Evolutionary conservation across 352 stramenopile species (phyloP).

Genomic region (Phytophthora ohioensis): DNA sequence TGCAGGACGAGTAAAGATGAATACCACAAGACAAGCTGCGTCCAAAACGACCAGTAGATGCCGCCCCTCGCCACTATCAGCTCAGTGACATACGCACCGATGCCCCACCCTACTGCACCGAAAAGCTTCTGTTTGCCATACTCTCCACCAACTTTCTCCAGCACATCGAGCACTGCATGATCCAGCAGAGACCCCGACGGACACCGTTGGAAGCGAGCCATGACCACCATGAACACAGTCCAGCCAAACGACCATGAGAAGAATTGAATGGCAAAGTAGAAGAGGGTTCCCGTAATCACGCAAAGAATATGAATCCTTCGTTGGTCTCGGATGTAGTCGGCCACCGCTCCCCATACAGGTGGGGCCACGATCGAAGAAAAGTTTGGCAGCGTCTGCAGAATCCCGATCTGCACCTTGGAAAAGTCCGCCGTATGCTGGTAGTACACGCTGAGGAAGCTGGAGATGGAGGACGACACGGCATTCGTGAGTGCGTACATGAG

Average conservation of each 20-base stretch:
- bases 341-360: conserved; percentile 70
- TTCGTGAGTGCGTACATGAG: conserved; percentile 67
- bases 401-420: conserved; percentile 77
- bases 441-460: conserved; percentile 76
- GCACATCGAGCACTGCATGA: too few species aligned
- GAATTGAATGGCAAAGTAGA: conserved; percentile 64
- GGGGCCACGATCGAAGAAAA: conserved; percentile 63
- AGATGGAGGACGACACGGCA: conserved; percentile 54
- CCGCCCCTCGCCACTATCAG: background rate
- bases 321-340: conserved; percentile 64
- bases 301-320: conserved; percentile 63
- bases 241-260: conserved; percentile 47
- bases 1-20: background rate
- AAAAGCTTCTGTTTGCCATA: too few species aligned
- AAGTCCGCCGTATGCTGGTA: conserved; percentile 65
- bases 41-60: conserved; percentile 2
- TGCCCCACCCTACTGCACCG: background rate
- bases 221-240: conserved; percentile 49
- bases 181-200: conserved; percentile 48
- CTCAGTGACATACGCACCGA: background rate
- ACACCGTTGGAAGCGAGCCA: conserved; percentile 61
- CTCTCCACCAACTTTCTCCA: too few species aligned
- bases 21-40: background rate
- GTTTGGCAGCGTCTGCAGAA: conserved; percentile 68
- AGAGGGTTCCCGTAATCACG: conserved; percentile 56